These are phyloP conservation scores for Mimosa bimucronata DNA, from an alignment of 306 rosid genomes.

Conservation along the genomic window DNA sequence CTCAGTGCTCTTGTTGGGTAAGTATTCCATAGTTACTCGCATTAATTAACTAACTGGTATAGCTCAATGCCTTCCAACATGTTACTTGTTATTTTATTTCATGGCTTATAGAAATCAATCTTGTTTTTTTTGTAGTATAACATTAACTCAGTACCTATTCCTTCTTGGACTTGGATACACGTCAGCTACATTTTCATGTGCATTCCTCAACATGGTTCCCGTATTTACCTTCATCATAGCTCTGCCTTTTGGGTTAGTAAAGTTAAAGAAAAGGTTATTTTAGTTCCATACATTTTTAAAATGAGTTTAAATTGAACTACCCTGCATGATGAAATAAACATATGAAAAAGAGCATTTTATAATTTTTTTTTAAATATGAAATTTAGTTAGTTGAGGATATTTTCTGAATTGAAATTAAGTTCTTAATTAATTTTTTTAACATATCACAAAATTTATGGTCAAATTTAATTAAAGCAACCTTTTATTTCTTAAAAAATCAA, in stretches of 20 bases:
- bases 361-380: background rate
- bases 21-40: constrained; percentile 19
- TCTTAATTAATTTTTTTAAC: background rate
- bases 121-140: constrained; percentile 38
- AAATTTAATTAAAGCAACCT: background rate
- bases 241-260: constrained; percentile 74
- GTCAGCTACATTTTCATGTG: constrained; percentile 79
- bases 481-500: background rate
- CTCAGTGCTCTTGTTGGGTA: constrained; percentile 83
- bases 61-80: no score
- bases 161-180: constrained; percentile 83
- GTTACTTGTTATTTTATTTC: no score
- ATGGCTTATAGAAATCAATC: no score
- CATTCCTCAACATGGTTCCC: constrained; percentile 87
- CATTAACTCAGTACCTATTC: constrained; percentile 64
- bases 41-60: no score
- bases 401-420: background rate
- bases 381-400: background rate
- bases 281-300: no score
- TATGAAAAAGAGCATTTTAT: background rate
- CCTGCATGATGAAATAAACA: background rate
- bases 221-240: constrained; percentile 78
- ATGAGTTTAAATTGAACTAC: background rate
- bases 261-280: background rate
- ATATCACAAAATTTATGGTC: background rate